Evolutionary conservation across 1,284 basidiomycete genomes (phyloP), one percentile per base, ranked within the genome.

Genomic region (Trichosporon coremiiforme): DNA sequence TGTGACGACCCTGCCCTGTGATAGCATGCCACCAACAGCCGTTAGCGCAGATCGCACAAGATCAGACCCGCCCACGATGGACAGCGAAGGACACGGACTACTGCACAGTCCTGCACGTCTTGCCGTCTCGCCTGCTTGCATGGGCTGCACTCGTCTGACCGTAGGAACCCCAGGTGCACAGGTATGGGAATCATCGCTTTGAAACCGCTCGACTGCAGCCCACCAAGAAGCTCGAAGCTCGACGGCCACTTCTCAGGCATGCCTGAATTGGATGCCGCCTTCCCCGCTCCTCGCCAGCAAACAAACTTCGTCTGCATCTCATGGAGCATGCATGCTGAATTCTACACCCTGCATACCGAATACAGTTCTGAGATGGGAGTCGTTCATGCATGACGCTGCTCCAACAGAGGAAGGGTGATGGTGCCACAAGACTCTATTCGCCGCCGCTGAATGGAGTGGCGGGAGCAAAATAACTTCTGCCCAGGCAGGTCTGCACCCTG

Each of bases 381-480:
- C 50, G 50, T 53, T 20, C 20, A 53, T 53, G 50, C 50, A 25
- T 53, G 17, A 62, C 29, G 57, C 57, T 25, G 57, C 6, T 3
- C 33, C 33, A 35, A 35, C 33, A 10, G 33, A 17, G 17, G 25
- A 22, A 17, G 45, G 45, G 50, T 7, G 25, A 25, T 22, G 31
- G 57, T 62, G 57, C 57, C 57, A 62, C 57, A 62, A 35, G 57
- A 35, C 57, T n/a, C 15, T 62, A 62, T 62, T 62, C 57, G 57
- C 57, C 57, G 57, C 57, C 57, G 57, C 57, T 62, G 29, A 31
- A 31, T 62, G 57, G 31, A n/a, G 15, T 38, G 15, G 31, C 57
- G 57, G 57, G 57, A 62, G 57, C 57, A 62, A 60, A 62, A 57
- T 57, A 57, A 33, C 31, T 62, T 31, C 31, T n/a, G 57, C 57